These are phyloP conservation scores for Fraxinus ornus DNA, from an alignment of 305 asterid species.

Conservation along the genomic window DNA sequence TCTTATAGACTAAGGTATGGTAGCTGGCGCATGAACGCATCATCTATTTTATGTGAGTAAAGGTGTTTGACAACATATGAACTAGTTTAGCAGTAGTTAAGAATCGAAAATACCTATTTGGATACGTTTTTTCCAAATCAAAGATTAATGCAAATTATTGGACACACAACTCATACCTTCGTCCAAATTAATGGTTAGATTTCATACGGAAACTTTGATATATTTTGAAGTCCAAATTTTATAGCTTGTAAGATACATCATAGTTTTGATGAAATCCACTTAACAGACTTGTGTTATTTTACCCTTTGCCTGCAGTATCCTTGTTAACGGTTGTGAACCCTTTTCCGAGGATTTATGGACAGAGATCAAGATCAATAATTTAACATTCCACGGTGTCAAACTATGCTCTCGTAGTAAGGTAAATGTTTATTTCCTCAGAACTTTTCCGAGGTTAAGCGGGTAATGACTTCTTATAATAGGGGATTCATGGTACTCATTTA, in stretches of 20 bases:
- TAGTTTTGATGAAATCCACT: neutral
- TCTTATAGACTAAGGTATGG: neutral
- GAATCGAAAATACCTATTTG: no score
- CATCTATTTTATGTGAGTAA: neutral
- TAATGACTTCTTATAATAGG: neutral
- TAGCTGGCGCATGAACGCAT: neutral
- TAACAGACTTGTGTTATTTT: neutral
- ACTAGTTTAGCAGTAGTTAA: neutral
- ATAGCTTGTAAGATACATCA: neutral
- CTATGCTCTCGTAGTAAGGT: slow-evolving; percentile 86
- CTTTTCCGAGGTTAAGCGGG: neutral
- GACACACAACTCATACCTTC: neutral
- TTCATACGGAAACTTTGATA: neutral
- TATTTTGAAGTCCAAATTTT: neutral
- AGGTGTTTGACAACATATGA: neutral
- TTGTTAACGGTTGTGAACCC: slow-evolving; percentile 71
- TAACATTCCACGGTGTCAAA: slow-evolving; percentile 58
- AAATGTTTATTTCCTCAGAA: neutral
- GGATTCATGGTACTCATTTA: neutral
- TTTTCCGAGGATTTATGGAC: slow-evolving; percentile 71
- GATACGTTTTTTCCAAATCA: no score
- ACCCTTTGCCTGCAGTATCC: slow-evolving; percentile 40
- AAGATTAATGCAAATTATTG: neutral
- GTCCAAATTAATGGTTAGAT: neutral
- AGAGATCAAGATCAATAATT: slow-evolving; percentile 52